Base-by-base conservation (phyloP, 805 yeast species). In the Starmerella gropengiesseri region DNA sequence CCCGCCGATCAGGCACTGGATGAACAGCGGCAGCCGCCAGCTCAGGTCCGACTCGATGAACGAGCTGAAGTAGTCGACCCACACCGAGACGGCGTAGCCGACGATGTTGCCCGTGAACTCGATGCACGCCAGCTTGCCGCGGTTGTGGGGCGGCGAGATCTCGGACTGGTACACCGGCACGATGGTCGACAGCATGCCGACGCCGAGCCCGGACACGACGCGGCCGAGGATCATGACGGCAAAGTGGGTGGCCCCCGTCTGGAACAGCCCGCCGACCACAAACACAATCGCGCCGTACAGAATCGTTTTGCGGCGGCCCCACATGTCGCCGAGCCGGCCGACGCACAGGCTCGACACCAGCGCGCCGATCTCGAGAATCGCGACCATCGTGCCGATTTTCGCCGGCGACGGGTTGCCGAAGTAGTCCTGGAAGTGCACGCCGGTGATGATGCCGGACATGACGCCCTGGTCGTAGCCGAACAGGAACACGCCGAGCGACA, bases 381-480 rank as follows among this genome's bases (percentile, higher is more conserved):
- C 86, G 11, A 86, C 91, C 71, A 86, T 80, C 2, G 89, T 74
- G 17, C 95, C 96, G 31, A 85, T 74, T 47, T 74, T 71, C 1
- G 84, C 71, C 13, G 91, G 71, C 4, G 78, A 64, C 1, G 96
- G 96, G 36, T 81, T 56, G 51, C 77, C 57, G 61, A 83, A 86
- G 60, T 78, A 83, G 17, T 65, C 65, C 47, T 72, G 72, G 61
- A 86, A 86, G 43, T 79, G 71, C 7, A 68, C 70, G 38, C 81
- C 85, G 28, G 91, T 81, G 41, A 87, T 65, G 35, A 87, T 75
- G 2, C 95, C 94, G 36, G 86, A 77, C 75, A 87, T 83, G 37
- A 85, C 94, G 45, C 95, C 95, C 62, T 86, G 86, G 57, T 79
- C 87, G 59, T 78, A 81, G 3, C 91, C 91, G 53, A 81, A 81